Evolutionary conservation across 2,329 filamentous ascomycete genomes (phyloP).

Genomic region (Paraphaeosphaeria sporulosa): DNA sequence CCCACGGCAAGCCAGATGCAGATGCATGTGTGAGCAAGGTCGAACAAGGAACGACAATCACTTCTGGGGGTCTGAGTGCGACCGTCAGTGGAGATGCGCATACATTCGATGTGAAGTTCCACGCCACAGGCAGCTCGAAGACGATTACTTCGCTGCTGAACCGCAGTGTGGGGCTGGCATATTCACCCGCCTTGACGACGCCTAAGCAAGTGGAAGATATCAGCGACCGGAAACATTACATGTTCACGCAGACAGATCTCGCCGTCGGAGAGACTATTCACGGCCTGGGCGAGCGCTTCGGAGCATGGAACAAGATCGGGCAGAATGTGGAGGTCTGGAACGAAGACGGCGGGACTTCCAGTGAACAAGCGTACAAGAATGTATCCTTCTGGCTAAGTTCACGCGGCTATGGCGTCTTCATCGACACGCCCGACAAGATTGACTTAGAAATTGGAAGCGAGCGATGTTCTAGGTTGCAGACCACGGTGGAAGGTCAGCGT

Average conservation of each 20-base stretch:
- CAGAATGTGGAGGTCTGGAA: constrained; percentile 73
- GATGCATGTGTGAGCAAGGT: constrained; percentile 51
- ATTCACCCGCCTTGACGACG: constrained; percentile 61
- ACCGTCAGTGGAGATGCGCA: constrained; percentile 60
- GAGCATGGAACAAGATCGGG: constrained; percentile 78
- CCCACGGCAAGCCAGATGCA: constrained; percentile 56
- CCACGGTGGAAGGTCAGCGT: constrained; percentile 71
- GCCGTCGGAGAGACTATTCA: constrained; percentile 71
- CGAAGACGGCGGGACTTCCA: constrained; percentile 69
- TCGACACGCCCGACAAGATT: constrained; percentile 73
- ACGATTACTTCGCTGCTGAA: constrained; percentile 63
- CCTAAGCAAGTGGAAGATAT: constrained; percentile 64
- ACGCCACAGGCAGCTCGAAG: constrained; percentile 58
- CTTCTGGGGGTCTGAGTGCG: constrained; percentile 61
- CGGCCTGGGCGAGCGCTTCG: constrained; percentile 79
- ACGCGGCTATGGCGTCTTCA: constrained; percentile 78
- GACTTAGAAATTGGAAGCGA: constrained; percentile 79
- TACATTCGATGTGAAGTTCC: constrained; percentile 64
- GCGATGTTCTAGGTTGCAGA: constrained; percentile 74
- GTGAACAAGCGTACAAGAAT: constrained; percentile 77
- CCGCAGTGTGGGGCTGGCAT: constrained; percentile 66
- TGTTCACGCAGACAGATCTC: constrained; percentile 57
- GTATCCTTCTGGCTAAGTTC: constrained; percentile 74
- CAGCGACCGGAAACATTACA: constrained; percentile 51
- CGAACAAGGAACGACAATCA: constrained; percentile 58